Conservation (phyloP, 257 asterid species). For the Solanum medicagineum region DNA sequence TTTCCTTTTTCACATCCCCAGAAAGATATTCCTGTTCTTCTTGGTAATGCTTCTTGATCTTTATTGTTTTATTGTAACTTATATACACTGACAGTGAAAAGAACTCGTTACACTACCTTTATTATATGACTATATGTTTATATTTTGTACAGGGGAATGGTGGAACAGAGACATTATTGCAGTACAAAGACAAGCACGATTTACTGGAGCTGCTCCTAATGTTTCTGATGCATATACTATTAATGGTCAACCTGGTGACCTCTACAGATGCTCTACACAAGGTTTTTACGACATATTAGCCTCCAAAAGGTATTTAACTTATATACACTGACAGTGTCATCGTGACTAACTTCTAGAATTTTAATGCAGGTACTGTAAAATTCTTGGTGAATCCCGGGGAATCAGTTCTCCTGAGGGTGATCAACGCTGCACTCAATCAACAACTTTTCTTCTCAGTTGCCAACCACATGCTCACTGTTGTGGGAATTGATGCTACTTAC, state of each 20-base stretch:
- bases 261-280: conserved; percentile 36
- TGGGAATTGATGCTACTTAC: conserved; percentile 45
- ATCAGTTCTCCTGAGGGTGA: conserved; percentile 36
- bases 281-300: conserved; percentile 2
- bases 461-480: conserved; percentile 49
- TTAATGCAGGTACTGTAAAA: conserved; percentile 27
- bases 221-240: conserved; percentile 67
- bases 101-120: not conserved
- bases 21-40: conserved; percentile 41
- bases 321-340: not conserved
- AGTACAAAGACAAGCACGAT: conserved; percentile 39
- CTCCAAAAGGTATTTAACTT: not conserved
- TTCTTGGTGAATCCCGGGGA: conserved; percentile 38
- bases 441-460: conserved; percentile 52
- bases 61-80: not conserved
- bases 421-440: conserved; percentile 68
- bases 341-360: not conserved
- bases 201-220: conserved; percentile 70
- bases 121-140: not conserved
- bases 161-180: conserved; percentile 56
- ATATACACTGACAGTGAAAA: not conserved
- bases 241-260: conserved; percentile 74
- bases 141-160: conserved; percentile 51
- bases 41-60: conserved; percentile 20
- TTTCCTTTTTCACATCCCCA: conserved; percentile 43